phyloP scores from a whole-genome alignment of 1,284 basidiomycete genomes.

The Austropuccinia psidii region DNA sequence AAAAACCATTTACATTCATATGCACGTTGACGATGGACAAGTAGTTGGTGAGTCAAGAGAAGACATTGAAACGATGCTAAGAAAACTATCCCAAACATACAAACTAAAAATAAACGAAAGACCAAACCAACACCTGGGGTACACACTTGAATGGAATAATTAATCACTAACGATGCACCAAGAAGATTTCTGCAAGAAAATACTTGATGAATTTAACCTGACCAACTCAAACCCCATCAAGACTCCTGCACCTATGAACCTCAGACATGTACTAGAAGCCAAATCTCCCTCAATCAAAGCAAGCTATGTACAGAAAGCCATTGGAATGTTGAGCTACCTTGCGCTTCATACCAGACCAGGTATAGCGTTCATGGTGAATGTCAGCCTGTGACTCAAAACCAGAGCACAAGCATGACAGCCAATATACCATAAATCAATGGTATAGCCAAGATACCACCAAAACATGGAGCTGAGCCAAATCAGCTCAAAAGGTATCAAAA shows the following conservation, averaged over 20 bases:
- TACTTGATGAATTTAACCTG: neutral
- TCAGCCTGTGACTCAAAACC: too few species aligned
- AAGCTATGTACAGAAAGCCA: neutral
- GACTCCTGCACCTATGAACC: neutral
- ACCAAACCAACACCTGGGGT: neutral
- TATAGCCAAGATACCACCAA: too few species aligned
- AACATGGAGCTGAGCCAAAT: too few species aligned
- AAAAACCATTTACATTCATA: neutral
- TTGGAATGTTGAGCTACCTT: neutral
- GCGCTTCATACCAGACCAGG: constrained; percentile 5
- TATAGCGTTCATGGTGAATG: neutral
- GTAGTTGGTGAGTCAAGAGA: neutral
- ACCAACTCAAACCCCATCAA: neutral
- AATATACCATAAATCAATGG: too few species aligned
- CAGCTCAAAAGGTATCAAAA: too few species aligned
- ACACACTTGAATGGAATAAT: neutral
- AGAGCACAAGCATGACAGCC: too few species aligned
- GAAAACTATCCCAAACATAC: neutral
- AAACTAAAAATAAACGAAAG: neutral
- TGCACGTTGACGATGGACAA: constrained; percentile 1
- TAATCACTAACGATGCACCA: neutral
- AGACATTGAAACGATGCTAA: neutral
- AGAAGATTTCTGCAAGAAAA: neutral
- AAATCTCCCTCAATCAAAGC: neutral
- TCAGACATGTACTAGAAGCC: neutral